Conservation (phyloP, 805 yeast genomes). For the Sungouiozyma intestinalis region DNA sequence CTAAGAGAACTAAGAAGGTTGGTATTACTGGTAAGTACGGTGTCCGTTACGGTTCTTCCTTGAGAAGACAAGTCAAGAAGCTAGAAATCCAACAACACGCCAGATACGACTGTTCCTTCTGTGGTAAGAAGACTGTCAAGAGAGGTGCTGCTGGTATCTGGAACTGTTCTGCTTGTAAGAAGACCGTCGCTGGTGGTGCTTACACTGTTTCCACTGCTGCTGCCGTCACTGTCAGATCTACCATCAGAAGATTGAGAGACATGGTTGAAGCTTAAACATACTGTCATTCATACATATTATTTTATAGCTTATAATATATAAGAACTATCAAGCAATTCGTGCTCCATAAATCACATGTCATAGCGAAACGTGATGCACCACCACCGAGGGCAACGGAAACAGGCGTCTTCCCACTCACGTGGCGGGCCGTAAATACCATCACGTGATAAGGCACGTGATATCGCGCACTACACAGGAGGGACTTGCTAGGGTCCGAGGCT, state of each 20-base stretch:
- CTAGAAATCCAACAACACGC: conserved; percentile 98
- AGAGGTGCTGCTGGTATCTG: conserved; percentile 99
- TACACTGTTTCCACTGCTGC: conserved; percentile 98
- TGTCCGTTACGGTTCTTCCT: conserved; percentile 99
- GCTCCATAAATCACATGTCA: too few relatives aligned
- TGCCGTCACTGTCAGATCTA: conserved; percentile 99
- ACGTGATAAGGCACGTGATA: too few relatives aligned
- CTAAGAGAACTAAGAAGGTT: conserved; percentile 99
- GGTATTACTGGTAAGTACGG: conserved; percentile 99
- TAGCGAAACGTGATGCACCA: neutral
- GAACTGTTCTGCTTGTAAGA: conserved; percentile 89
- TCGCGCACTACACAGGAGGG: too few relatives aligned
- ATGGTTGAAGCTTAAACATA: conserved; percentile 89
- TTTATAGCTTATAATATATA: conserved; percentile 1
- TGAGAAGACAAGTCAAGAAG: conserved; percentile 99
- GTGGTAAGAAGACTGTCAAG: conserved; percentile 97
- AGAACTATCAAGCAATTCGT: neutral
- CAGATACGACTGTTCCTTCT: conserved; percentile 98
- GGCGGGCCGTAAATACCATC: too few relatives aligned
- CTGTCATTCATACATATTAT: conserved; percentile 1
- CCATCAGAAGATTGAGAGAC: conserved; percentile 99
- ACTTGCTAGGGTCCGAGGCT: too few relatives aligned
- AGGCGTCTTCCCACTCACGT: too few relatives aligned
- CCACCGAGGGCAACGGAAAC: too few relatives aligned
- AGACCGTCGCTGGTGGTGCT: conserved; percentile 99